These are phyloP conservation scores for Leishmania braziliensis DNA, from an alignment of 208 protist species.

Conservation along the genomic window DNA sequence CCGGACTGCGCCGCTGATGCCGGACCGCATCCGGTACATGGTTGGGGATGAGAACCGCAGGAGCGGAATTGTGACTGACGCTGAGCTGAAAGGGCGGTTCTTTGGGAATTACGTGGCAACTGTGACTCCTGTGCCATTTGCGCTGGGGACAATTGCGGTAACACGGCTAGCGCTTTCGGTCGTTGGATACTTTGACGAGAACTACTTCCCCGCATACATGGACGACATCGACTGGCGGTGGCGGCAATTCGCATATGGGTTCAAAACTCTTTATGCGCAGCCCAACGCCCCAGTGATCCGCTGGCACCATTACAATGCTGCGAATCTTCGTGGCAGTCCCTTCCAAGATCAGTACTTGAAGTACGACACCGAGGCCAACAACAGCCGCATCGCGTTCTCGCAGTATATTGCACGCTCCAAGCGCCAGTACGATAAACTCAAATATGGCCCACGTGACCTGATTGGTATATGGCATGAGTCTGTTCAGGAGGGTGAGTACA, in stretches of 20 bases:
- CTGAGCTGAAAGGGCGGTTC: conserved; percentile 17
- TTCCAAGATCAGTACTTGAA: conserved; percentile 4
- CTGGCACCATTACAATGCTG: conserved; percentile 34
- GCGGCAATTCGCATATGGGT: conserved; percentile 24
- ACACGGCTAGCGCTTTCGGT: conserved; percentile 37
- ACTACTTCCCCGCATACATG: conserved; percentile 48
- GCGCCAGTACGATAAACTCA: conserved; percentile 22
- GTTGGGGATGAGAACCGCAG: conserved; percentile 24
- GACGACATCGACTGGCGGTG: conserved; percentile 42
- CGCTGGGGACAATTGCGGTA: conserved; percentile 23
- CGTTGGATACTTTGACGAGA: conserved; percentile 49
- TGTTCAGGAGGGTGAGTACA: conserved; percentile 9
- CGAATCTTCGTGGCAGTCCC: conserved; percentile 20
- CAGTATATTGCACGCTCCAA: conserved; percentile 7
- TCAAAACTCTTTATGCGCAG: conserved; percentile 2
- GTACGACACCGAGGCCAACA: conserved; percentile 33
- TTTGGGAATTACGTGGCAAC: conserved; percentile 34
- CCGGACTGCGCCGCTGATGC: conserved; percentile 37
- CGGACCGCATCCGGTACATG: conserved; percentile 42
- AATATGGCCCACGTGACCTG: conserved; percentile 19
- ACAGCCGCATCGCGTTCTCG: conserved; percentile 20
- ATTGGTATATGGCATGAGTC: conserved; percentile 18
- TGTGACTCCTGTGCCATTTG: conserved; percentile 20
- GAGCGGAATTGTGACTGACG: background rate
- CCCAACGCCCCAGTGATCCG: background rate